Conservation (phyloP, 495 filamentous ascomycete genomes). For the Annulohypoxylon maeteangense region DNA sequence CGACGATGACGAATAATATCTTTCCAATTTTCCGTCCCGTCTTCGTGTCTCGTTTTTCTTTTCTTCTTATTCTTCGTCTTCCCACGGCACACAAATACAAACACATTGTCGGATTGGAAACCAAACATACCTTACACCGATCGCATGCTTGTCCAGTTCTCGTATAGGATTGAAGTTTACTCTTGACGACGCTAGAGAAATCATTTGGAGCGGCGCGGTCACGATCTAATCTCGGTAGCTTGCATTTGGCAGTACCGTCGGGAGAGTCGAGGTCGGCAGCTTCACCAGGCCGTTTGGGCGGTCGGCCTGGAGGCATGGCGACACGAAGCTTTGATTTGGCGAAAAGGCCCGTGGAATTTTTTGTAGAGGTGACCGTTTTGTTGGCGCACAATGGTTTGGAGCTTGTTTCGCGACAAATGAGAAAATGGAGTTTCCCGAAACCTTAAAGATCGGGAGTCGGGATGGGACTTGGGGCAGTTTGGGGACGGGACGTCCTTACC, state of each 20-base stretch:
- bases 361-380: slow-evolving; percentile 12
- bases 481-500: slow-evolving; percentile 11
- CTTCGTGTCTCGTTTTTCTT: not conserved
- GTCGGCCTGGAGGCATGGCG: slow-evolving; percentile 51
- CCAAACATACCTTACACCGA: slow-evolving; percentile 79
- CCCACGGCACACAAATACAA: not conserved
- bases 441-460: slow-evolving; percentile 30
- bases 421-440: slow-evolving; percentile 46
- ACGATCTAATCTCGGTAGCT: slow-evolving; percentile 60
- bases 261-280: slow-evolving; percentile 45
- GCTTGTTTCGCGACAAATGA: slow-evolving; percentile 41
- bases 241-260: slow-evolving; percentile 51
- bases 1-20: slow-evolving; percentile 3
- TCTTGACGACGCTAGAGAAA: slow-evolving; percentile 74
- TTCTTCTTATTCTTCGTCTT: not conserved
- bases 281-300: slow-evolving; percentile 56
- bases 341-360: slow-evolving; percentile 6
- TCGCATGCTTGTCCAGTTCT: slow-evolving; percentile 91
- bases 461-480: not conserved
- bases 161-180: slow-evolving; percentile 69
- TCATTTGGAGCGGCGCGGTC: slow-evolving; percentile 59
- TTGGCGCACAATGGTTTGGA: slow-evolving; percentile 40
- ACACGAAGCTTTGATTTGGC: slow-evolving; percentile 32
- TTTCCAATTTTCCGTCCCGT: not conserved
- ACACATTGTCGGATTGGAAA: slow-evolving; percentile 3